Conservation (phyloP, 768 basidiomycete genomes). For the Tricholoma saponaceum region DNA sequence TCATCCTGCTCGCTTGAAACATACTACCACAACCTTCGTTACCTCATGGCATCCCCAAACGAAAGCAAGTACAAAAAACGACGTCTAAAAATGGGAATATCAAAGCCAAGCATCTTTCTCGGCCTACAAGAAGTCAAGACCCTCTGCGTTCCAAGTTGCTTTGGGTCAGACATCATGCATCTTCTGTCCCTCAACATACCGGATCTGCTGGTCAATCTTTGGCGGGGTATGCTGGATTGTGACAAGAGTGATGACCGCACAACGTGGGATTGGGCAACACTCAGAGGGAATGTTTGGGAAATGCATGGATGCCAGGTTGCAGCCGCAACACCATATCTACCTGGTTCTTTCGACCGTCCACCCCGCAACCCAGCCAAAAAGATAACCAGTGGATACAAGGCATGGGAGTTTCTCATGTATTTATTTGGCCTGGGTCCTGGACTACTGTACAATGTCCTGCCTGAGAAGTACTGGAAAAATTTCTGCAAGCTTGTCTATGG, state of each 20-base stretch:
- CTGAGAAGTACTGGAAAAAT: slow-evolving; percentile 20
- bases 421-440: slow-evolving; percentile 31
- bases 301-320: not conserved
- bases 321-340: slow-evolving; percentile 16
- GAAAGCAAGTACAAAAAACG: not conserved
- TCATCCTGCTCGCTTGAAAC: not conserved
- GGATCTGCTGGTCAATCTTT: slow-evolving; percentile 1
- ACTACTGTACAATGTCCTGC: slow-evolving; percentile 25
- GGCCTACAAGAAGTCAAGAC: not conserved
- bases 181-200: not conserved
- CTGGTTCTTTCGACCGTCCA: slow-evolving; percentile 23
- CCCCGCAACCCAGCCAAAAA: slow-evolving; percentile 29
- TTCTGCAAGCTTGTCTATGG: slow-evolving; percentile 29
- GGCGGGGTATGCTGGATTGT: slow-evolving; percentile 6
- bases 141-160: not conserved
- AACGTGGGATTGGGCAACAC: not conserved
- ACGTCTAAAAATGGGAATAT: not conserved
- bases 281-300: not conserved
- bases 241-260: not conserved
- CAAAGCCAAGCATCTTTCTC: not conserved
- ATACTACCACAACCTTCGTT: slow-evolving; percentile 3
- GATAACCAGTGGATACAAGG: slow-evolving; percentile 35
- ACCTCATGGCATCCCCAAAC: slow-evolving; percentile 1
- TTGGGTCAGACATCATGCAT: slow-evolving; percentile 1
- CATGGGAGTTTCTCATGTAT: slow-evolving; percentile 29